Base-by-base conservation (phyloP, 768 basidiomycete species). In the Leccinum uliginosum region DNA sequence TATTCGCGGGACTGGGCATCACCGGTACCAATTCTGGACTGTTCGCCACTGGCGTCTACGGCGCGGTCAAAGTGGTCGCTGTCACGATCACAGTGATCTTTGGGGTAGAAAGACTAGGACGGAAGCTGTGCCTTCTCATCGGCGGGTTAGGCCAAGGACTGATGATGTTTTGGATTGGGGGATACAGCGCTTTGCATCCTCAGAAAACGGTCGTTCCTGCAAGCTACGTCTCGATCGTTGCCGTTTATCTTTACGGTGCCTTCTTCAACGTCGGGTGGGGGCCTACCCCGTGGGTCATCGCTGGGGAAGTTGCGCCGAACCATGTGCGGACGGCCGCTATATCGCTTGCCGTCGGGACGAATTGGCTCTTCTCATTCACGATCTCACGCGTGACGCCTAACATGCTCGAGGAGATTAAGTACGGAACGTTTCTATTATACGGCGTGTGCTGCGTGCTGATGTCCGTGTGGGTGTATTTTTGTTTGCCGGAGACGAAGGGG, bases 1-100 rank as follows among this genome's bases (percentile, higher is more conserved):
- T 83, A 58, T 83, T 83, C 59, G 74, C 74, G 3, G 67, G 67
- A 35, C 69, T 83, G 15, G 82, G 82, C 2, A 75, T 82, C 23
- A 72, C 69, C 1, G 76, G 78, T 4, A 76, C 71, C 24, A 73
- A 62, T 7, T 67, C 78, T 4, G 75, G 71, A 17, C 69, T 83
- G 7, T 75, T 83, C 38, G 81, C 82, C 3, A 82, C 82, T 6
- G 82, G 82, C 58, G 61, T 69, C 57, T 74, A 72, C 51, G 70
- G 74, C 29, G 54, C 73, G 46, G 70, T 73, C 35, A 73, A 82
- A 70, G 74, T 78, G 21, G 59, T 81, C 47, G 63, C 74, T 6
- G 79, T 80, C 24, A 67, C 61, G 14, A 60, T 72, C 17, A 72
- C 74, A 6, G 73, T 82, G 34, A 56, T 72, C 1, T 75, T 81